These are phyloP conservation scores for Serendipita vermifera DNA, from an alignment of 768 basidiomycete species.

Conservation along the genomic window DNA sequence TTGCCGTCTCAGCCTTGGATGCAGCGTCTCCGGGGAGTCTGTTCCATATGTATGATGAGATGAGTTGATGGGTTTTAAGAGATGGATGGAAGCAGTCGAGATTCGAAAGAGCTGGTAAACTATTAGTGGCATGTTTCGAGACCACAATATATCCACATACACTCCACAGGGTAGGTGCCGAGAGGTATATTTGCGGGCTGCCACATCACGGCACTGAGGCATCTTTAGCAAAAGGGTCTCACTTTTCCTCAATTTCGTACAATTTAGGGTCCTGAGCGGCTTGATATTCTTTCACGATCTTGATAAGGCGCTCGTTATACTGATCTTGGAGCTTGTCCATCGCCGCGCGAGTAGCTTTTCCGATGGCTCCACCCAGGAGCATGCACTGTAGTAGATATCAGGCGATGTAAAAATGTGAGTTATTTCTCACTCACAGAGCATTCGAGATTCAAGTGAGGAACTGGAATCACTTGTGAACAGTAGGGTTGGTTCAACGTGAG, in stretches of 20 bases:
- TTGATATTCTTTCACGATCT: slow-evolving; percentile 15
- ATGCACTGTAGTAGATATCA: slow-evolving; percentile 11
- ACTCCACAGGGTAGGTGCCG: slow-evolving; percentile 11
- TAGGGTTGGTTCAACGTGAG: slow-evolving; percentile 12
- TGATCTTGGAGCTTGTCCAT: slow-evolving; percentile 14
- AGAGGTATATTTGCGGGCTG: slow-evolving; percentile 15
- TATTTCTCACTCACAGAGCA: slow-evolving; percentile 11
- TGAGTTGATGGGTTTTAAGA: slow-evolving; percentile 13
- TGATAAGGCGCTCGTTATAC: slow-evolving; percentile 13
- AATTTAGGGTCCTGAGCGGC: slow-evolving; percentile 12
- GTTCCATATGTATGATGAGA: slow-evolving; percentile 15
- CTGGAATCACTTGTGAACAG: slow-evolving; percentile 1
- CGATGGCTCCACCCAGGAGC: slow-evolving; percentile 9
- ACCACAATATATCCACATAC: not conserved
- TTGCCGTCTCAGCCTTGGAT: not conserved
- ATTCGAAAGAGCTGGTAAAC: slow-evolving; percentile 10
- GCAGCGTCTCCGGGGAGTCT: slow-evolving; percentile 12
- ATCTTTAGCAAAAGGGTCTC: not conserved
- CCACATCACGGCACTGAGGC: slow-evolving; percentile 15
- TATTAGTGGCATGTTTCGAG: not conserved
- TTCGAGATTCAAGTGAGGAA: slow-evolving; percentile 14
- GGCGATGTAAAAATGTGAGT: not conserved
- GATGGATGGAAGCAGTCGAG: slow-evolving; percentile 17
- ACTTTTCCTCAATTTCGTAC: slow-evolving; percentile 10
- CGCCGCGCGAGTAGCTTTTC: slow-evolving; percentile 7